Evolutionary conservation across 257 asterid species (phyloP).

Genomic region (Solanum lycopersicoides): DNA sequence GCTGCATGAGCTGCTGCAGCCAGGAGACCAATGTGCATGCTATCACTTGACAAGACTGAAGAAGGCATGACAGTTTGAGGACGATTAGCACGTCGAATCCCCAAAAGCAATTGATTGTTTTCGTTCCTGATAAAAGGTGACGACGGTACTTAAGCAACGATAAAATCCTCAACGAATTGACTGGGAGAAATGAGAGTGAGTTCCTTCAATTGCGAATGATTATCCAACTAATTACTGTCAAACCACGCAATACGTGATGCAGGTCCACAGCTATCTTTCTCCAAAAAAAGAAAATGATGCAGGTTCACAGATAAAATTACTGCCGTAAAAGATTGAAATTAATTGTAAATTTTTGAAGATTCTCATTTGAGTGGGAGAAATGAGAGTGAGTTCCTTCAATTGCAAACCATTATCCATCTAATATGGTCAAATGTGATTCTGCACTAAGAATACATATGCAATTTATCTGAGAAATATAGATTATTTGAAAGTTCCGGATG

Average conservation of each 20-base stretch:
- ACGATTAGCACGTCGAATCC: conserved; percentile 84
- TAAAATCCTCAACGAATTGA: not conserved
- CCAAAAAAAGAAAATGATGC: not conserved
- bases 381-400: not conserved
- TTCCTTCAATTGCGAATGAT: not conserved
- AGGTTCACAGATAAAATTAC: not conserved
- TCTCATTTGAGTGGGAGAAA: not conserved
- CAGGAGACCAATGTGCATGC: conserved; percentile 97
- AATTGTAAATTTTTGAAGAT: not conserved
- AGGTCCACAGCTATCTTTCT: not conserved
- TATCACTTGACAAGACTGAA: conserved; percentile 83
- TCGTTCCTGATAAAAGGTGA: conserved; percentile 51
- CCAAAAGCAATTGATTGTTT: conserved; percentile 73
- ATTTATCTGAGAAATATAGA: not conserved
- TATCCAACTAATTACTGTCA: not conserved
- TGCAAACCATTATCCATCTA: not conserved
- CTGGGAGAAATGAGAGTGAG: not conserved
- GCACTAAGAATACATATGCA: not conserved
- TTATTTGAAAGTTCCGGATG: not conserved
- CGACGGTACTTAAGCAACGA: not conserved
- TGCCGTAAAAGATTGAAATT: not conserved
- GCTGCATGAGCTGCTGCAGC: conserved; percentile 99
- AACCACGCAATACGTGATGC: not conserved
- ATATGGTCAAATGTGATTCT: not conserved
- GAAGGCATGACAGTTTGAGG: conserved; percentile 90